phyloP scores from a whole-genome alignment of 345 rosid genomes.

The Geranium brycei region DNA sequence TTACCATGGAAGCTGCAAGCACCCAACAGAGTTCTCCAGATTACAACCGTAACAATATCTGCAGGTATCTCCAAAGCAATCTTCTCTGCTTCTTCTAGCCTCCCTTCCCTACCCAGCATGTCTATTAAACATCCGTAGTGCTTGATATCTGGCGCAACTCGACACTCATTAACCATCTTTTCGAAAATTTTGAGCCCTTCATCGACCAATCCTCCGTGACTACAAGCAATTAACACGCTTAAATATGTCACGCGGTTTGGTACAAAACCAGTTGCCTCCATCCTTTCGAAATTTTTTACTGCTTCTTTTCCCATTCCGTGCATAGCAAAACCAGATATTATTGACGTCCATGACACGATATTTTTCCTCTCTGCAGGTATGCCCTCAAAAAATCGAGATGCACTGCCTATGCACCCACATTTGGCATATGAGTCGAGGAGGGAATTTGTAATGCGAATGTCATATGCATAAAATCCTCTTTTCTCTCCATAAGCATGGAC shows the following conservation, averaged over 20 bases:
- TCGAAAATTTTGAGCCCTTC: constrained; percentile 52
- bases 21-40: constrained; percentile 78
- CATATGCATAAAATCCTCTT: constrained; percentile 38
- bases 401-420: constrained; percentile 57
- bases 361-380: constrained; percentile 31
- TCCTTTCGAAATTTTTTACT: constrained; percentile 31
- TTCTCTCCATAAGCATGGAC: constrained; percentile 53
- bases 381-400: constrained; percentile 41
- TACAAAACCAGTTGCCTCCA: constrained; percentile 43
- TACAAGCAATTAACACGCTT: constrained; percentile 70
- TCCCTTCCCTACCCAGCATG: constrained; percentile 69
- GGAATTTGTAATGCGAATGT: constrained; percentile 53
- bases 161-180: constrained; percentile 38
- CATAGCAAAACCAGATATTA: constrained; percentile 72
- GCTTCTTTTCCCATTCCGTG: constrained; percentile 82
- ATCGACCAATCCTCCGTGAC: constrained; percentile 76
- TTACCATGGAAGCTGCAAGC: constrained; percentile 73
- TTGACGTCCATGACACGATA: constrained; percentile 70
- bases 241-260: constrained; percentile 64
- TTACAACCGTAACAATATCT: constrained; percentile 33
- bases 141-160: constrained; percentile 45
- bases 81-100: constrained; percentile 69
- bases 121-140: constrained; percentile 74
- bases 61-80: constrained; percentile 44
- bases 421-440: constrained; percentile 61